Conservation (phyloP, 768 basidiomycete species). For the Tricholoma sp. region DNA sequence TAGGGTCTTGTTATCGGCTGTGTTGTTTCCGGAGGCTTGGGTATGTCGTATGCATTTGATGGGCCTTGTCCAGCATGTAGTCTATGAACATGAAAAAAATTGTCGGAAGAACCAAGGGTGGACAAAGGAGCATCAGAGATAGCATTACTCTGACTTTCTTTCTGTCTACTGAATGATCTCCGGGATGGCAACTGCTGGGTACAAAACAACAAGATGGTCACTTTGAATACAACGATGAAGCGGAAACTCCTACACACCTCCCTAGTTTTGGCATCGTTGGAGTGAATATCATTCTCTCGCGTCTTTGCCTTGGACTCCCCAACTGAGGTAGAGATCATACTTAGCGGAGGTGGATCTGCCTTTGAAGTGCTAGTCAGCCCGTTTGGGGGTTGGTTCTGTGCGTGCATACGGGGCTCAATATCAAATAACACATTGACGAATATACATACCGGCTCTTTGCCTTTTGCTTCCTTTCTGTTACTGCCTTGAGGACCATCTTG, state of each 20-base stretch:
- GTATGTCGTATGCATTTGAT: not conserved
- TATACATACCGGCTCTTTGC: conserved; percentile 7
- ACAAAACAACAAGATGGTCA: not conserved
- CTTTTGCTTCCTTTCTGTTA: conserved; percentile 8
- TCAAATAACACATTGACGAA: not conserved
- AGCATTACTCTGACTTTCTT: not conserved
- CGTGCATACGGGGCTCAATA: not conserved
- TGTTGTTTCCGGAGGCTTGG: not conserved
- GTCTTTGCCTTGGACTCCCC: not conserved
- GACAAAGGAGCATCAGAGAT: not conserved
- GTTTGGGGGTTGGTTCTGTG: not conserved
- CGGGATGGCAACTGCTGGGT: too few relatives aligned
- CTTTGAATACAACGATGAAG: not conserved
- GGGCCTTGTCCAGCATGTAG: not conserved
- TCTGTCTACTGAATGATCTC: not conserved
- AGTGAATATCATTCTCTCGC: not conserved
- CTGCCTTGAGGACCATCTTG: conserved; percentile 4
- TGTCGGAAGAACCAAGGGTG: not conserved
- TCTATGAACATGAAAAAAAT: not conserved
- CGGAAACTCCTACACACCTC: not conserved
- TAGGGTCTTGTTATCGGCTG: not conserved
- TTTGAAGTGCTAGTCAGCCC: not conserved
- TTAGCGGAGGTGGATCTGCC: not conserved
- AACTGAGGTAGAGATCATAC: not conserved
- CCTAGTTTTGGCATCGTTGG: not conserved